A percentile compares a stretch with the other conserved stretches of the same genome.
Evolutionary conservation across 176 grass and related monocot genomes (phyloP).

Genomic region (Carex pumila): DNA sequence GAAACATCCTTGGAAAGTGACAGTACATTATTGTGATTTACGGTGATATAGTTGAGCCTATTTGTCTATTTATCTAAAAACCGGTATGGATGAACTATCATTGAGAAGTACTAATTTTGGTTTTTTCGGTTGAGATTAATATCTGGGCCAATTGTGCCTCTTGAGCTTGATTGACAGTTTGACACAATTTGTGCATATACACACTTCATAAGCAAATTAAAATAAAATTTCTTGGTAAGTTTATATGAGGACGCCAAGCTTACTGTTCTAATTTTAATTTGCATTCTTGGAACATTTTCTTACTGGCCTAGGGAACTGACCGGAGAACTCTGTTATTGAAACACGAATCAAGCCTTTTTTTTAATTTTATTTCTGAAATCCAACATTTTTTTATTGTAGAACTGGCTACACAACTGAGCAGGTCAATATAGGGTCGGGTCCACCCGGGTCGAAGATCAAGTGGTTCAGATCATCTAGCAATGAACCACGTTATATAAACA

Average conservation of each 20-base stretch:
- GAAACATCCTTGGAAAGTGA: neutral
- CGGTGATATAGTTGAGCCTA: neutral
- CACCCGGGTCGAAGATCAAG: slow-evolving; percentile 39
- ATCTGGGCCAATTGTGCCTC: neutral
- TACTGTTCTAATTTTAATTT: neutral
- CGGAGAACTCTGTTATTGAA: neutral
- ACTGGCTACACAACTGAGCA: slow-evolving; percentile 36
- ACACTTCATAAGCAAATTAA: neutral
- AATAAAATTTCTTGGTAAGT: neutral
- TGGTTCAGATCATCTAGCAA: slow-evolving; percentile 53
- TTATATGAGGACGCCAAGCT: neutral
- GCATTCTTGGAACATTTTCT: neutral
- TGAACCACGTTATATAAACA: slow-evolving; percentile 47
- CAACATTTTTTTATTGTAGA: slow-evolving; percentile 19
- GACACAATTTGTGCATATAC: neutral
- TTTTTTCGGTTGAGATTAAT: neutral
- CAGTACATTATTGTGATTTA: neutral
- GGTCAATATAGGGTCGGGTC: slow-evolving; percentile 43
- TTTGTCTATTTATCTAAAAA: neutral
- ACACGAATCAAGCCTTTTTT: neutral
- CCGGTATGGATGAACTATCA: neutral
- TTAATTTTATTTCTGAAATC: neutral
- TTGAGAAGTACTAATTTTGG: neutral
- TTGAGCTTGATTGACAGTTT: neutral
- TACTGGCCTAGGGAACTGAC: neutral